Conservation (phyloP, 1,284 basidiomycete species). For the Pisolithus thermaeus region DNA sequence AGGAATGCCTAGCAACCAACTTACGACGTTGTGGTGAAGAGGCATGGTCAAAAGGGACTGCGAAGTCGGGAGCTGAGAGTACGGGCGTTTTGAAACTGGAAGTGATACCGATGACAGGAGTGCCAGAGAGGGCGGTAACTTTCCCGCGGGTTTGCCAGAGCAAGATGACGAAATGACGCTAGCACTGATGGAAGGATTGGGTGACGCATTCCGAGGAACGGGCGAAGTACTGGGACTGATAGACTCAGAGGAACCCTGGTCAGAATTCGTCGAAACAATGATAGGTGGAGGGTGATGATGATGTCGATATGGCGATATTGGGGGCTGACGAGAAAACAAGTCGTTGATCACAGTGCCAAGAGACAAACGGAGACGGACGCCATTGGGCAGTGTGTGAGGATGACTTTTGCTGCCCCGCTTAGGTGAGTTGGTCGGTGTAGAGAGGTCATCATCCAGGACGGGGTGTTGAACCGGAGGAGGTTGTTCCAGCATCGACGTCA, state of each 20-base stretch:
- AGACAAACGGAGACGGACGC: constrained; percentile 69
- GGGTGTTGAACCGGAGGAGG: constrained; percentile 51
- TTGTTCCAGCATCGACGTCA: constrained; percentile 72
- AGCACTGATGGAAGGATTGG: constrained; percentile 22
- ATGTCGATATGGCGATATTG: constrained; percentile 46
- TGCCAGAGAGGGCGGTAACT: constrained; percentile 34
- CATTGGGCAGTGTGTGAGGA: constrained; percentile 67
- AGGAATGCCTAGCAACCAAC: constrained; percentile 6
- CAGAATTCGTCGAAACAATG: constrained; percentile 23
- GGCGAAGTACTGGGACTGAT: constrained; percentile 21
- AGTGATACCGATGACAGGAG: constrained; percentile 35
- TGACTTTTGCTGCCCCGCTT: constrained; percentile 31
- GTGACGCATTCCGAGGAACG: constrained; percentile 17
- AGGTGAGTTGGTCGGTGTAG: constrained; percentile 48
- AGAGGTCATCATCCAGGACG: constrained; percentile 43
- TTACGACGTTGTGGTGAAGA: constrained; percentile 12
- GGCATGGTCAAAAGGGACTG: constrained; percentile 5
- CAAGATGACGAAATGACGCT: constrained; percentile 19
- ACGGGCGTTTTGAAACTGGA: constrained; percentile 5
- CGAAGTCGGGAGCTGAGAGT: constrained; percentile 5
- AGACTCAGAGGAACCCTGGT: constrained; percentile 18
- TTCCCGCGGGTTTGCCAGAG: constrained; percentile 1
- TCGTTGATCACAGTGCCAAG: constrained; percentile 72
- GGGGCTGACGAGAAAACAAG: constrained; percentile 66
- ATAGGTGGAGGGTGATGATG: constrained; percentile 32